phyloP scores from a whole-genome alignment of 2,329 filamentous ascomycete species.

The Fusarium musae region DNA sequence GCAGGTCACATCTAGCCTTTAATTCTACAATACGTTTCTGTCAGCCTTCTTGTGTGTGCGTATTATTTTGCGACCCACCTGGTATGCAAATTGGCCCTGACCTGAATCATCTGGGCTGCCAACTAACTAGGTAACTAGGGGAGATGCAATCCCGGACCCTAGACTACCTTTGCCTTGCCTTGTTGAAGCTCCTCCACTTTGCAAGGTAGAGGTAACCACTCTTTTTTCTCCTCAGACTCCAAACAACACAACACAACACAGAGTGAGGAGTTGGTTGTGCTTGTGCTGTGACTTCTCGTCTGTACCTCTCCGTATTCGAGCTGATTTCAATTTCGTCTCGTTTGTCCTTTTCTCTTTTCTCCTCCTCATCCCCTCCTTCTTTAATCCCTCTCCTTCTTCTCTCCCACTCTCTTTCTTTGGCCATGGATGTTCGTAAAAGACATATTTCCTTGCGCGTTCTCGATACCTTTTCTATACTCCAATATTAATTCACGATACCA shows the following conservation, averaged over 20 bases:
- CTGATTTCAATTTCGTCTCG: slow-evolving; percentile 11
- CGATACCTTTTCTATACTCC: slow-evolving; percentile 1
- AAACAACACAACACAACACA: background rate
- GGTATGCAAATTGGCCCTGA: background rate
- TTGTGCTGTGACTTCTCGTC: background rate
- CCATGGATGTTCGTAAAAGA: slow-evolving; percentile 16
- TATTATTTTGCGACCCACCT: no score
- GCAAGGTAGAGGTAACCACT: background rate
- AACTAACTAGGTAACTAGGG: background rate
- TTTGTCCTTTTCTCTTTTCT: slow-evolving; percentile 10
- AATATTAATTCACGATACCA: background rate
- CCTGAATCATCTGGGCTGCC: background rate
- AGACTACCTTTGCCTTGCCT: background rate
- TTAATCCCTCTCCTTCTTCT: background rate
- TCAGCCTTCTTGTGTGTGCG: no score
- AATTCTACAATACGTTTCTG: no score
- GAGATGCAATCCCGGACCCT: background rate
- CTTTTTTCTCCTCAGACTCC: background rate
- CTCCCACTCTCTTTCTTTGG: background rate
- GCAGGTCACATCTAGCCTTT: no score
- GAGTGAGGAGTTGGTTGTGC: background rate
- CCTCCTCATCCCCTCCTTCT: background rate
- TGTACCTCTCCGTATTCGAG: background rate
- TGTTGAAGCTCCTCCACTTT: background rate
- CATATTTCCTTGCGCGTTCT: background rate